Evolutionary conservation across 208 protist genomes (phyloP), one percentile per base, ranked within the genome.

Genomic region (Balamuthia mandrillaris): DNA sequence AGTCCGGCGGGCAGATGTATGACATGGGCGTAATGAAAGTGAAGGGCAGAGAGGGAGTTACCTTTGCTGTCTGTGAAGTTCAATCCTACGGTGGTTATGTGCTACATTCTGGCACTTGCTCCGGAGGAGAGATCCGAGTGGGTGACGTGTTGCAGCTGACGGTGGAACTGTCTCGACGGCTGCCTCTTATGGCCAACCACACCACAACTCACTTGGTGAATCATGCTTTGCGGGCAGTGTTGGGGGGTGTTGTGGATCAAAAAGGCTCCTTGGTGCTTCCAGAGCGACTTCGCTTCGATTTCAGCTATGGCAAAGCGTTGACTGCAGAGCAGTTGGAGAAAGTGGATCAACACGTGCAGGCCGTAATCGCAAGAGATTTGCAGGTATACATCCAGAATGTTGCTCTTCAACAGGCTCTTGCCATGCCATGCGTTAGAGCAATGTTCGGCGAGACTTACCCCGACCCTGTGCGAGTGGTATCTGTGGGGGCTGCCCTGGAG

Each of bases 371-470:
- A 29, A 85, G 90, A 47, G 88, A 89, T 39, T 66, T 95, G 12
- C 58, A 52, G 27, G 96, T 99, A 9, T 95, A 96, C 93, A 90
- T 93, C 39, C 79, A 95, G 86, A 92, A 96, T 70, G 95, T 98
- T 16, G 86, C 95, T 7, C 91, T 98, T 21, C 70, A 41, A 2
- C 10, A 78, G 3, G 93, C 93, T 18, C 81, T 90, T 35, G 58
- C 86, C 29, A 94, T 96, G 66, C 45, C 79, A 44, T 88, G 90
- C 63, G 52, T 96, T 2, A 86, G 93, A 52, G 94, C 94, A 9
- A 97, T 99, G 86, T 99, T 99, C 85, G 97, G 97, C 72, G 97
- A 98, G 88, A 82, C 96, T 68, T 99, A 99, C 92, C 98, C 98
- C 14, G 97, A 99, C 85, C 97, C 96, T 39, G 98, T 99, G 31